Conservation (phyloP, 2,329 filamentous ascomycete genomes). For the Conoideocrella luteorostrata region DNA sequence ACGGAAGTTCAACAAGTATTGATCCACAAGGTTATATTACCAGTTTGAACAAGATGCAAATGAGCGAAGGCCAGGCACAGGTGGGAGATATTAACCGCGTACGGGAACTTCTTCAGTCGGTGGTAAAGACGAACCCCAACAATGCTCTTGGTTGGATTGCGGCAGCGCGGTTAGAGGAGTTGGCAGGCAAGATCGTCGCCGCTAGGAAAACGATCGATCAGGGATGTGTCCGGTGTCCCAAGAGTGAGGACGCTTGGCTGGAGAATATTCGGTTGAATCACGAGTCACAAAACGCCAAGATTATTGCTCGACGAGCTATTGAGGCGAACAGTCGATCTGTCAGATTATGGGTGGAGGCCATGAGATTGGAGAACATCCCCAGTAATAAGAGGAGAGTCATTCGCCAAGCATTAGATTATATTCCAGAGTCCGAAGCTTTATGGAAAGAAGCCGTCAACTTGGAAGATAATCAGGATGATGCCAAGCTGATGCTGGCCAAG, state of each 20-base stretch:
- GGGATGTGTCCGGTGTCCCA: constrained; percentile 85
- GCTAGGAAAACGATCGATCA: constrained; percentile 82
- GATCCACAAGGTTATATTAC: constrained; percentile 96
- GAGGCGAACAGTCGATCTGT: constrained; percentile 86
- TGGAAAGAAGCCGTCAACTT: constrained; percentile 98
- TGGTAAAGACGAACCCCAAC: constrained; percentile 93
- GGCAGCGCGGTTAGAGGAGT: constrained; percentile 82
- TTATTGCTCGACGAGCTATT: constrained; percentile 90
- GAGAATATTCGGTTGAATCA: constrained; percentile 87
- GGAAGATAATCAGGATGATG: constrained; percentile 84
- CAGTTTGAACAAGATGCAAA: constrained; percentile 74
- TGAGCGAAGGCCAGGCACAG: constrained; percentile 72
- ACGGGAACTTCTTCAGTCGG: constrained; percentile 85
- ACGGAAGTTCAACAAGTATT: constrained; percentile 82
- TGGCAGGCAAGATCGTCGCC: constrained; percentile 85
- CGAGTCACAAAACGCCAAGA: constrained; percentile 85
- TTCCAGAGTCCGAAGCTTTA: constrained; percentile 89
- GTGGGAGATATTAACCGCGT: constrained; percentile 95
- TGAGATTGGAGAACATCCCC: constrained; percentile 78
- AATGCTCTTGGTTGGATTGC: constrained; percentile 96
- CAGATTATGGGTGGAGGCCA: constrained; percentile 88
- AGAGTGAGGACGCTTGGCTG: constrained; percentile 91
- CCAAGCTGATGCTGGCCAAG: constrained; percentile 81
- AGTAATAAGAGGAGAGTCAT: constrained; percentile 89
- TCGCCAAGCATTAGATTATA: constrained; percentile 82